Evolutionary conservation across 176 grass and related monocot species (phyloP).

Genomic region (Rhynchospora tenuis): DNA sequence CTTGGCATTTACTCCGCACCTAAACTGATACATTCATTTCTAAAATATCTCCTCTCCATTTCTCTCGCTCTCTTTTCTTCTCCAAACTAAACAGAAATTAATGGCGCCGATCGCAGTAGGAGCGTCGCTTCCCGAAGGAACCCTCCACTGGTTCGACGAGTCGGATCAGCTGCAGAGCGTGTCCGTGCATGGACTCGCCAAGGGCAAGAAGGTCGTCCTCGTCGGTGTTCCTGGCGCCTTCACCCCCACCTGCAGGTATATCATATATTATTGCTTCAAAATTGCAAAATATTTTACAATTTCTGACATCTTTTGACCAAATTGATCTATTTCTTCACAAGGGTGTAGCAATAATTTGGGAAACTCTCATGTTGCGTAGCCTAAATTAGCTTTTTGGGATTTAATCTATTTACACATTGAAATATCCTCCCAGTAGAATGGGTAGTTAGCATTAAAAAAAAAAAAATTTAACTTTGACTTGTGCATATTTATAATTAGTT

Average conservation of each 20-base stretch:
- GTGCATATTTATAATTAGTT: not conserved
- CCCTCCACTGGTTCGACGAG: constrained; percentile 72
- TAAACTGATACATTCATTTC: no score
- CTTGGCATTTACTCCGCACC: no score
- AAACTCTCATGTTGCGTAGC: not conserved
- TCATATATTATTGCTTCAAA: not conserved
- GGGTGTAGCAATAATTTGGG: not conserved
- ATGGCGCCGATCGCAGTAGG: constrained; percentile 83
- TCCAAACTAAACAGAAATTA: not conserved
- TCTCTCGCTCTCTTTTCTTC: not conserved
- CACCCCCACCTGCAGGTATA: constrained; percentile 93
- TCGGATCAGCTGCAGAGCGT: constrained; percentile 60
- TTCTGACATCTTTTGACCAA: not conserved
- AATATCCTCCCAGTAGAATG: not conserved
- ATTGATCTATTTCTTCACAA: not conserved
- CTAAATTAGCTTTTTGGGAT: not conserved
- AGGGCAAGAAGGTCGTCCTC: constrained; percentile 91
- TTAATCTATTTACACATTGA: not conserved
- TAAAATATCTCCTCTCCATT: not conserved
- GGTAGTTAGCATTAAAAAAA: not conserved
- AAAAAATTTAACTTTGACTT: not conserved
- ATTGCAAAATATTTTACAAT: not conserved
- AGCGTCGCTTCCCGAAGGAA: constrained; percentile 60
- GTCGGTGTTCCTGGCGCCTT: constrained; percentile 96
- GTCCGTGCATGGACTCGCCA: constrained; percentile 56